phyloP scores from a whole-genome alignment of 108 stramenopile genomes.

The Schizochytrium sp. region DNA sequence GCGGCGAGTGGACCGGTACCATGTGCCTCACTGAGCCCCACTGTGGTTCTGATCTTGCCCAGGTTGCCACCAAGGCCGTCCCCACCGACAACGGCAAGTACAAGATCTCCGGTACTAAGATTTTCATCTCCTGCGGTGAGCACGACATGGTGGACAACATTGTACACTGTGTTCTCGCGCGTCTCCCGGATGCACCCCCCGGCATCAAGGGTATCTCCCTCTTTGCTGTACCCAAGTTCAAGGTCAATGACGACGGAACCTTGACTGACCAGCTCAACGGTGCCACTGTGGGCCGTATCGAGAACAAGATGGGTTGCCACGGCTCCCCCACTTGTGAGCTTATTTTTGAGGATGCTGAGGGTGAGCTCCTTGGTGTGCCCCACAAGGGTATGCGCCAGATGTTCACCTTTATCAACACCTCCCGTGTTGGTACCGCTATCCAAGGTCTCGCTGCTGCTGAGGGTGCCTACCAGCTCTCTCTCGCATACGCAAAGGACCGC shows the following conservation, averaged over 20 bases:
- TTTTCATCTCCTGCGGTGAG: conserved; percentile 65
- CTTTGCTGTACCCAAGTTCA: conserved; percentile 66
- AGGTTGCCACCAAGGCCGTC: conserved; percentile 58
- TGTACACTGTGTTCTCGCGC: conserved; percentile 68
- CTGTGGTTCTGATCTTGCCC: conserved; percentile 59
- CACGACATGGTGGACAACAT: conserved; percentile 68
- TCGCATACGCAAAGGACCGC: conserved; percentile 64
- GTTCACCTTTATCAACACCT: conserved; percentile 68
- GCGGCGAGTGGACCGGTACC: conserved; percentile 63
- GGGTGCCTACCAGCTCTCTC: conserved; percentile 61
- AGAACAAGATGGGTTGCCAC: conserved; percentile 69
- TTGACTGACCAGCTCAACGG: conserved; percentile 48
- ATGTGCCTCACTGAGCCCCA: conserved; percentile 67
- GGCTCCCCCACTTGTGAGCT: conserved; percentile 53
- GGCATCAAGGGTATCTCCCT: conserved; percentile 65
- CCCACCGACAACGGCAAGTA: conserved; percentile 58
- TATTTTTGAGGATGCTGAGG: conserved; percentile 46
- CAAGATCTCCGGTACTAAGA: conserved; percentile 64
- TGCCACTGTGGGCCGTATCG: conserved; percentile 62
- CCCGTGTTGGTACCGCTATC: conserved; percentile 64
- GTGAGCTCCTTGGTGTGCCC: conserved; percentile 64
- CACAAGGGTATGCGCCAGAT: conserved; percentile 65
- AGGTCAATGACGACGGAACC: conserved; percentile 61
- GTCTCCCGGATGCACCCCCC: conserved; percentile 46
- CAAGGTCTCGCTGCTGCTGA: conserved; percentile 61